Conservation (phyloP, 306 rosid species). For the Corylus americana region DNA sequence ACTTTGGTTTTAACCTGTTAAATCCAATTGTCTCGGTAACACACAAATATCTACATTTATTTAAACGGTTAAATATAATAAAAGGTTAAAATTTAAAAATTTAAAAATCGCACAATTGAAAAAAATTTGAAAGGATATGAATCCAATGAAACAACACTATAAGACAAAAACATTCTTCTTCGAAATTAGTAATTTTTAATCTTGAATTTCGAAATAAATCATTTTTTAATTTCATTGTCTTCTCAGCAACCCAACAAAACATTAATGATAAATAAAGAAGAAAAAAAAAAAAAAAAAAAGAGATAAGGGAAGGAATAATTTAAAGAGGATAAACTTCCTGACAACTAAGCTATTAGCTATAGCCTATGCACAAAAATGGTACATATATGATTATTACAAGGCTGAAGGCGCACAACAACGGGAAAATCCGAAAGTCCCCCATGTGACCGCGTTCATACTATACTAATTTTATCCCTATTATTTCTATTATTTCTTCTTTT, state of each 20-base stretch:
- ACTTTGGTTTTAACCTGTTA: too few species aligned
- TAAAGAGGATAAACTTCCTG: neutral
- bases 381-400: neutral
- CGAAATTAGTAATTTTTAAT: neutral
- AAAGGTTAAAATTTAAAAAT: too few species aligned
- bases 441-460: neutral
- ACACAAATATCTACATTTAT: too few species aligned
- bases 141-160: neutral
- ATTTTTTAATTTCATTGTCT: neutral
- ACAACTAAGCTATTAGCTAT: neutral
- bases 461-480: neutral
- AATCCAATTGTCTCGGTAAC: too few species aligned
- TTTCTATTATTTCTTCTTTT: neutral
- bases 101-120: too few species aligned
- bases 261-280: too few species aligned
- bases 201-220: neutral
- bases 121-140: too few species aligned
- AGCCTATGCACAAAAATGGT: slow-evolving; percentile 27
- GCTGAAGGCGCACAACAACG: slow-evolving; percentile 4
- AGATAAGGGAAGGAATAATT: neutral
- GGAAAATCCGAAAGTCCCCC: neutral
- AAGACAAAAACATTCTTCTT: neutral
- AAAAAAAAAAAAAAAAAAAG: neutral
- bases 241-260: neutral
- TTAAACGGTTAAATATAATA: too few species aligned